A percentile compares a stretch with the other conserved stretches of the same genome.
Evolutionary conservation across 2,329 filamentous ascomycete genomes (phyloP).

Genomic region (Colletotrichum sp.): DNA sequence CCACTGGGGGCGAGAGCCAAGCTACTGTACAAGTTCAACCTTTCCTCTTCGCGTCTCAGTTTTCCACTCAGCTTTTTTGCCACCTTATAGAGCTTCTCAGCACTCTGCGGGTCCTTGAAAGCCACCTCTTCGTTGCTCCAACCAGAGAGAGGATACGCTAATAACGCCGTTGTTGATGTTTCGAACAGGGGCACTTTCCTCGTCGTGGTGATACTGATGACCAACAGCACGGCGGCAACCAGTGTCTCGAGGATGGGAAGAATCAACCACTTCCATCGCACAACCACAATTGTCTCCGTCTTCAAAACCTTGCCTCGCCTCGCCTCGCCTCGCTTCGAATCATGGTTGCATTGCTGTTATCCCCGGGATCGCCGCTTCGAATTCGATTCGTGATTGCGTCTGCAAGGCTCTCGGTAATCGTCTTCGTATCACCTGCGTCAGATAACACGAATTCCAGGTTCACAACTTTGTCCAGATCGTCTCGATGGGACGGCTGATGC

Average conservation of each 20-base stretch:
- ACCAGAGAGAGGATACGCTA: background rate
- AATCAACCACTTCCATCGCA: constrained; percentile 34
- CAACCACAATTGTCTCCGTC: constrained; percentile 29
- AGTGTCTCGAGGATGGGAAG: constrained; percentile 25
- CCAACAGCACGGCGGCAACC: constrained; percentile 25
- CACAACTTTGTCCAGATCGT: background rate
- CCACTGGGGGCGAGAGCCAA: background rate
- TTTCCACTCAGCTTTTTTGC: background rate
- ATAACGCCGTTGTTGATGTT: background rate
- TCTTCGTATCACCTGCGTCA: constrained; percentile 1
- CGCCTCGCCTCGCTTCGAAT: constrained; percentile 17
- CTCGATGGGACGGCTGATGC: background rate
- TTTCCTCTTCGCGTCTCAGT: background rate
- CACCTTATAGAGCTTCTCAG: background rate
- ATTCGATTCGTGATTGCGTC: constrained; percentile 21
- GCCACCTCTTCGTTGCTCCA: background rate
- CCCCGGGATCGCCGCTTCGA: constrained; percentile 8
- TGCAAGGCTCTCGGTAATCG: constrained; percentile 14
- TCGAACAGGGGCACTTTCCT: background rate
- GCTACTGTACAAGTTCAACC: background rate
- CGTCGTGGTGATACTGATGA: background rate
- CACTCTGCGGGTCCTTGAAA: background rate
- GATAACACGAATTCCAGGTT: background rate
- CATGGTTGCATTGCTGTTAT: constrained; percentile 14
- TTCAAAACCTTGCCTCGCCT: constrained; percentile 21